phyloP scores from a whole-genome alignment of 108 stramenopile genomes.

The Nitzschia inconspicua region DNA sequence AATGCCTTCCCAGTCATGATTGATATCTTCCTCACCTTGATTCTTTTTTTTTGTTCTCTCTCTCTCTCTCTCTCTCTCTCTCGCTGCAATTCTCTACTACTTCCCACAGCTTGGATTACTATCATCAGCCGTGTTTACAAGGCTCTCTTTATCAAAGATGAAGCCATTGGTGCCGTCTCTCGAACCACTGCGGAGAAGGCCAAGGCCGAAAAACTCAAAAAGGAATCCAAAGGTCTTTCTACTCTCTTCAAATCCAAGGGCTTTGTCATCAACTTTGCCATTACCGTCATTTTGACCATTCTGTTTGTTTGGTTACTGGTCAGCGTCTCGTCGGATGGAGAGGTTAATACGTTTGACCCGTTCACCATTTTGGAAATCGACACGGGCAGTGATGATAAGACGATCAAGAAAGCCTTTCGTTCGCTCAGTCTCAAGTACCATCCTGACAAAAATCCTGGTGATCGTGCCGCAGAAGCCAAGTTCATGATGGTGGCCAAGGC shows the following conservation, averaged over 20 bases:
- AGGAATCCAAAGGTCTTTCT: slow-evolving; percentile 59
- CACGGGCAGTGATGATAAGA: slow-evolving; percentile 64
- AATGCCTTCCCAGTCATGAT: not conserved
- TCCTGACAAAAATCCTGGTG: slow-evolving; percentile 93
- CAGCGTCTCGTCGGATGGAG: slow-evolving; percentile 70
- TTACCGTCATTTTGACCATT: slow-evolving; percentile 58
- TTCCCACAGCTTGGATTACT: slow-evolving; percentile 86
- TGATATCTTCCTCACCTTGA: not conserved
- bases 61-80: slow-evolving; percentile 3
- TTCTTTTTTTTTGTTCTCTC: slow-evolving; percentile 10
- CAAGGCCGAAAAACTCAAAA: slow-evolving; percentile 81
- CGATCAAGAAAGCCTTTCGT: slow-evolving; percentile 90
- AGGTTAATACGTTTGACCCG: slow-evolving; percentile 94
- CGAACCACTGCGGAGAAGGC: slow-evolving; percentile 81
- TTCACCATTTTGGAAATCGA: slow-evolving; percentile 86
- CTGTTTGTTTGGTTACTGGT: slow-evolving; percentile 65
- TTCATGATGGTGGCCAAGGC: slow-evolving; percentile 97
- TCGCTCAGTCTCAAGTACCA: slow-evolving; percentile 84
- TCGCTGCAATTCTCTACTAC: not conserved
- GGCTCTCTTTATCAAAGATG: slow-evolving; percentile 68
- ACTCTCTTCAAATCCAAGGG: slow-evolving; percentile 49
- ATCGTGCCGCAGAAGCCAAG: slow-evolving; percentile 85
- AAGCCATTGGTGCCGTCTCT: slow-evolving; percentile 76
- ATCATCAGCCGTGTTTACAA: slow-evolving; percentile 53
- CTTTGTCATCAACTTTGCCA: slow-evolving; percentile 67